Conservation (phyloP, 768 basidiomycete species). For the Podaxis pistillaris region DNA sequence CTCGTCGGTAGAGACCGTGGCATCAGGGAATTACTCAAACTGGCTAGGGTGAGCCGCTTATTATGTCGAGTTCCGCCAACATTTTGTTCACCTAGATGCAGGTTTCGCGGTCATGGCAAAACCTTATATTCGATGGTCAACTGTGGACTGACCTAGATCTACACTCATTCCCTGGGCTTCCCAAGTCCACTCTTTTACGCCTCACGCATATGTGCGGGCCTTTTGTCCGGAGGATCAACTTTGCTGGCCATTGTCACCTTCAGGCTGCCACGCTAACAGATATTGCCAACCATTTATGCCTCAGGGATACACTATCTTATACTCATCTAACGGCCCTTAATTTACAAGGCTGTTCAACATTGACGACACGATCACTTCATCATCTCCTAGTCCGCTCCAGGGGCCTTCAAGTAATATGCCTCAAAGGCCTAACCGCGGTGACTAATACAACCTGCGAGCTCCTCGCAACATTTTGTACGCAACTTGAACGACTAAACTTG, state of each 20-base stretch:
- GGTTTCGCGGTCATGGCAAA: constrained; percentile 79
- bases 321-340: constrained; percentile 74
- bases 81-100: constrained; percentile 26
- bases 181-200: constrained; percentile 47
- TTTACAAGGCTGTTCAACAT: constrained; percentile 65
- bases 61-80: constrained; percentile 6
- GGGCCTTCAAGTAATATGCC: constrained; percentile 50
- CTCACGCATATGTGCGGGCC: constrained; percentile 57
- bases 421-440: constrained; percentile 69
- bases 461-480: constrained; percentile 56
- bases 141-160: constrained; percentile 76
- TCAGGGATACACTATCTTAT: constrained; percentile 38
- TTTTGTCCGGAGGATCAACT: constrained; percentile 61
- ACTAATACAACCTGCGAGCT: constrained; percentile 74
- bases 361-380: constrained; percentile 69
- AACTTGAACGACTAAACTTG: constrained; percentile 62
- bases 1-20: constrained; percentile 81
- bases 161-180: constrained; percentile 56
- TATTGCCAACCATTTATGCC: constrained; percentile 53
- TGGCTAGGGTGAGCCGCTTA: constrained; percentile 64
- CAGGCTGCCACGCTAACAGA: constrained; percentile 47
- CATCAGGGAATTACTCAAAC: constrained; percentile 71
- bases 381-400: constrained; percentile 67
- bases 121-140: constrained; percentile 80
- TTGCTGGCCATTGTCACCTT: constrained; percentile 60